phyloP scores from a whole-genome alignment of 352 stramenopile genomes.

The Albugo candida region DNA sequence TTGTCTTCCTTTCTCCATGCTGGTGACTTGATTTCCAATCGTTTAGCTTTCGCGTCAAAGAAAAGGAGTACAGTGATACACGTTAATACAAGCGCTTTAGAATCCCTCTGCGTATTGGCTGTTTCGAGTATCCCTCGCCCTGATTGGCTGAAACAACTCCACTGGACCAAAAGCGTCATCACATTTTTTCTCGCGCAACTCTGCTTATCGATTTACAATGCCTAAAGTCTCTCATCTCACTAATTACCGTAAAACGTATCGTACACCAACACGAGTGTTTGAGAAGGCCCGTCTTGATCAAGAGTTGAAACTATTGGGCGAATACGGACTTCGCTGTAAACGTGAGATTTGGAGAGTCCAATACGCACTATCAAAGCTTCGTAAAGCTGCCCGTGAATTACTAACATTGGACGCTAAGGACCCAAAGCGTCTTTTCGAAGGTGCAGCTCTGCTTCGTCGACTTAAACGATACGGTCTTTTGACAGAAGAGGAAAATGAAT shows the following conservation, averaged over 20 bases:
- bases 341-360: slow-evolving; percentile 99
- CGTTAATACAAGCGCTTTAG: neutral
- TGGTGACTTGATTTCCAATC: neutral
- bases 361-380: slow-evolving; percentile 97
- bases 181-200: too few relatives aligned
- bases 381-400: slow-evolving; percentile 95
- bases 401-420: slow-evolving; percentile 97
- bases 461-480: slow-evolving; percentile 95
- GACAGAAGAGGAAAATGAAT: slow-evolving; percentile 92
- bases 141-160: slow-evolving; percentile 6
- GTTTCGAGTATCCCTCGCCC: neutral
- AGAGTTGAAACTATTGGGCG: slow-evolving; percentile 97
- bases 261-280: slow-evolving; percentile 96
- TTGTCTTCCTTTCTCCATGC: slow-evolving; percentile 72
- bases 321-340: slow-evolving; percentile 99
- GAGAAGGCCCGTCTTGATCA: slow-evolving; percentile 99
- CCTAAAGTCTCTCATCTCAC: slow-evolving; percentile 73
- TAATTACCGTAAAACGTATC: slow-evolving; percentile 96
- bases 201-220: slow-evolving; percentile 21
- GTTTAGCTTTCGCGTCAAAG: slow-evolving; percentile 1
- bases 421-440: slow-evolving; percentile 98
- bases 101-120: slow-evolving; percentile 6
- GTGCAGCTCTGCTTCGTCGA: slow-evolving; percentile 91
- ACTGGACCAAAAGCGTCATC: too few relatives aligned
- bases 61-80: too few relatives aligned